Evolutionary conservation across 345 rosid genomes (phyloP).

Genomic region (Corchorus olitorius): DNA sequence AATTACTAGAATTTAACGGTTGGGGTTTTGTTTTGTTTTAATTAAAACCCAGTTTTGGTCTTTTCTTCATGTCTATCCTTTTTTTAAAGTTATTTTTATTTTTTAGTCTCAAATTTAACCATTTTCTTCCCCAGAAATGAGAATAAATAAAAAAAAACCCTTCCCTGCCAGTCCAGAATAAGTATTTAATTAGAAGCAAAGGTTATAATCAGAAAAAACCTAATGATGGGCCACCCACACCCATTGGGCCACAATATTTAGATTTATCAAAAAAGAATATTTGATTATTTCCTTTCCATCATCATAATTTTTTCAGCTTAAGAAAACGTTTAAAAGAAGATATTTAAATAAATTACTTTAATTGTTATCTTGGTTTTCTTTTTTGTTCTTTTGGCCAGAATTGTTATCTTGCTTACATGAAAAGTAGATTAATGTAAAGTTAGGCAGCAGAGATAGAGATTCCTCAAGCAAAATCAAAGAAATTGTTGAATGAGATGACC

Average conservation of each 20-base stretch:
- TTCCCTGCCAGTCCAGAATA: not conserved
- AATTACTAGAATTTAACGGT: constrained; percentile 13
- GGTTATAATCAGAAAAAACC: not conserved
- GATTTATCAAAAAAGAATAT: no score
- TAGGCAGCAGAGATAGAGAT: not conserved
- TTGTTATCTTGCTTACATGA: no score
- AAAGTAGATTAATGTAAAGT: not conserved
- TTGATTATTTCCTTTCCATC: no score
- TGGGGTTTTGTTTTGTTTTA: constrained; percentile 13
- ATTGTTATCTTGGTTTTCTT: no score
- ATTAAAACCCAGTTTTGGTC: constrained; percentile 17
- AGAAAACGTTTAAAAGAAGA: no score
- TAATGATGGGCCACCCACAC: not conserved
- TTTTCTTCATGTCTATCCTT: not conserved
- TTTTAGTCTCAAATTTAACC: not conserved
- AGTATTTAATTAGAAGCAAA: not conserved
- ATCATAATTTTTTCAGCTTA: no score
- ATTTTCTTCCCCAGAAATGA: constrained; percentile 11
- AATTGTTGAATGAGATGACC: not conserved
- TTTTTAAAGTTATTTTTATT: not conserved
- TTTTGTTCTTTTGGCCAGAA: no score
- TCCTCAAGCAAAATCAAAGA: not conserved
- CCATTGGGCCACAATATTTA: not conserved
- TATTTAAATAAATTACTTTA: no score
- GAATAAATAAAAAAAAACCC: not conserved